Conservation (phyloP, 805 yeast species). For the Lachancea meyersii region DNA sequence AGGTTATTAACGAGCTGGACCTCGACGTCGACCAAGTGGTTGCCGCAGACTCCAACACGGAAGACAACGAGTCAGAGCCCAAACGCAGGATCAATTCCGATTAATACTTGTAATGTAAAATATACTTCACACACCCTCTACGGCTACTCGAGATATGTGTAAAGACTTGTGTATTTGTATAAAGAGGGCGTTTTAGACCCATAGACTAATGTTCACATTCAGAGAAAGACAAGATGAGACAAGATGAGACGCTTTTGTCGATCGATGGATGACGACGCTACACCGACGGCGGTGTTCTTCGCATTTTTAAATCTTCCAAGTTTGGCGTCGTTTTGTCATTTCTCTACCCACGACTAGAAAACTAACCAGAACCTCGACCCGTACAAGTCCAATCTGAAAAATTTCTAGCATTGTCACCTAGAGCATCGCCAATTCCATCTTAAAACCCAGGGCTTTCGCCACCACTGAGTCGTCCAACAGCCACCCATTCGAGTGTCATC, state of each 20-base stretch:
- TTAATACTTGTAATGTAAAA: background rate
- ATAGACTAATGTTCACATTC: too few species aligned
- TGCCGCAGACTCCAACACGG: constrained; percentile 24
- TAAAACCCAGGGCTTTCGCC: background rate
- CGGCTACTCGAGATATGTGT: too few species aligned
- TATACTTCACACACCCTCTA: too few species aligned
- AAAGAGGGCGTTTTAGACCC: too few species aligned
- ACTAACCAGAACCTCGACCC: background rate
- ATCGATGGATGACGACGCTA: too few species aligned
- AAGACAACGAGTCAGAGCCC: background rate
- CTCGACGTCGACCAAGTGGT: constrained; percentile 39
- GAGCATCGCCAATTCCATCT: background rate
- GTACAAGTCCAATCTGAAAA: background rate
- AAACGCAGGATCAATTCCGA: background rate
- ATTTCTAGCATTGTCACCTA: background rate
- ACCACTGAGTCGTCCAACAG: too few species aligned
- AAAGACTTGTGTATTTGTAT: too few species aligned
- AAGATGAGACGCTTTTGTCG: too few species aligned
- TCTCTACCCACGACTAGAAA: background rate
- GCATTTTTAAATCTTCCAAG: too few species aligned
- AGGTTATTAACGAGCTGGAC: constrained; percentile 49
- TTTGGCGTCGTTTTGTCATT: background rate
- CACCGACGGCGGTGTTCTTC: too few species aligned
- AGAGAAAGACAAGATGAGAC: too few species aligned
- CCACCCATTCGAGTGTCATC: background rate